Conservation (phyloP, 306 rosid genomes). For the Glycine soja region DNA sequence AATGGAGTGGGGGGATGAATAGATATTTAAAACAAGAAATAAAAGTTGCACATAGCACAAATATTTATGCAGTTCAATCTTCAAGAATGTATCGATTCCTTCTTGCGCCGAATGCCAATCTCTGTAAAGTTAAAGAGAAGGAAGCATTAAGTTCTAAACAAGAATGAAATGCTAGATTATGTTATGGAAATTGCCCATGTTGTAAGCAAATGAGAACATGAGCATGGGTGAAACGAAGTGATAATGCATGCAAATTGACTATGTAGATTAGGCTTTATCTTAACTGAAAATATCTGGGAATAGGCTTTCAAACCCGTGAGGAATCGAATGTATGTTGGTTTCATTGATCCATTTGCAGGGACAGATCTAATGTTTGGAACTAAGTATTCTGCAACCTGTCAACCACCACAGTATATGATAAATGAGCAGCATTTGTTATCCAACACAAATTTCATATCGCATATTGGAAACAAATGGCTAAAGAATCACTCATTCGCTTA, state of each 20-base stretch:
- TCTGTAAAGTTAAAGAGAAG: conserved; percentile 56
- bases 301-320: conserved; percentile 94
- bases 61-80: conserved; percentile 58
- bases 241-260: conserved; percentile 28
- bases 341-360: conserved; percentile 69
- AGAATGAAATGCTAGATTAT: conserved; percentile 14
- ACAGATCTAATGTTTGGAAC: conserved; percentile 87
- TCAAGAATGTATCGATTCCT: conserved; percentile 82
- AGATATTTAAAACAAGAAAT: not conserved
- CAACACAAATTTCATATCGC: conserved; percentile 16
- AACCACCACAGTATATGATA: conserved; percentile 28
- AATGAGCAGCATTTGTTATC: not conserved
- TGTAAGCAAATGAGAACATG: not conserved
- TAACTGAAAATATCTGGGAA: conserved; percentile 92
- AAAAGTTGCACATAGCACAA: conserved; percentile 11
- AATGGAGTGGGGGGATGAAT: not conserved
- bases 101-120: conserved; percentile 95
- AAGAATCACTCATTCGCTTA: no score
- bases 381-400: conserved; percentile 84
- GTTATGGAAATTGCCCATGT: not conserved
- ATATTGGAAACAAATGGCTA: not conserved
- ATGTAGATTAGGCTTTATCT: conserved; percentile 46
- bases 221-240: not conserved
- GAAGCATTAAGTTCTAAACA: conserved; percentile 29
- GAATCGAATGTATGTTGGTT: conserved; percentile 85